Conservation (phyloP, 2,329 filamentous ascomycete species). For the Lachnellula occidentalis region DNA sequence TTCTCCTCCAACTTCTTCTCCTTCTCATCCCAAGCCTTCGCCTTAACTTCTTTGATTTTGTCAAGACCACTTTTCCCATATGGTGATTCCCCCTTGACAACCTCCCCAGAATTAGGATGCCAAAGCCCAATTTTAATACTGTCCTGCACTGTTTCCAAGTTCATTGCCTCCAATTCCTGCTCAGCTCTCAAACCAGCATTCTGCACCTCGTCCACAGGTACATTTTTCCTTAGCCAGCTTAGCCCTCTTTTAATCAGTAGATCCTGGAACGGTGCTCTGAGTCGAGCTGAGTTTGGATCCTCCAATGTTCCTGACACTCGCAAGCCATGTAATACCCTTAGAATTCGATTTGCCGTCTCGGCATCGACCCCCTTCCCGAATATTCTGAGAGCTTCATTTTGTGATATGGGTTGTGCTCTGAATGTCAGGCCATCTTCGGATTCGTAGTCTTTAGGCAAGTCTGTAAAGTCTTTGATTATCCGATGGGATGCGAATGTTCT, state of each 20-base stretch:
- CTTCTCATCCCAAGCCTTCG: conserved; percentile 40
- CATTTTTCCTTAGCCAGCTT: conserved; percentile 48
- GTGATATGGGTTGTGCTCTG: conserved; percentile 42
- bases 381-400: conserved; percentile 41
- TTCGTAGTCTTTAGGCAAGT: conserved; percentile 52
- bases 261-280: conserved; percentile 12
- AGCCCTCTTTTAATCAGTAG: conserved; percentile 43
- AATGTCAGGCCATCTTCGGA: conserved; percentile 53
- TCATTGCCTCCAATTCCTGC: conserved; percentile 53
- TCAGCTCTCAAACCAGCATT: conserved; percentile 58
- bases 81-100: conserved; percentile 34
- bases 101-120: conserved; percentile 23
- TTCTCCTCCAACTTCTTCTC: conserved; percentile 38
- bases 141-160: conserved; percentile 32
- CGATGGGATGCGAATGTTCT: conserved; percentile 13
- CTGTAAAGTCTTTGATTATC: conserved; percentile 48
- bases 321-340: conserved; percentile 56
- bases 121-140: conserved; percentile 27
- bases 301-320: conserved; percentile 59
- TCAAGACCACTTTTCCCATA: conserved; percentile 56
- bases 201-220: conserved; percentile 54
- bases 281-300: conserved; percentile 41
- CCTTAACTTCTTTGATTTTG: conserved; percentile 48
- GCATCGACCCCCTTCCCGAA: conserved; percentile 46
- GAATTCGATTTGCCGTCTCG: conserved; percentile 45